Base-by-base conservation (phyloP, 2,329 filamentous ascomycete species). In the Sodiomyces alkalinus region DNA sequence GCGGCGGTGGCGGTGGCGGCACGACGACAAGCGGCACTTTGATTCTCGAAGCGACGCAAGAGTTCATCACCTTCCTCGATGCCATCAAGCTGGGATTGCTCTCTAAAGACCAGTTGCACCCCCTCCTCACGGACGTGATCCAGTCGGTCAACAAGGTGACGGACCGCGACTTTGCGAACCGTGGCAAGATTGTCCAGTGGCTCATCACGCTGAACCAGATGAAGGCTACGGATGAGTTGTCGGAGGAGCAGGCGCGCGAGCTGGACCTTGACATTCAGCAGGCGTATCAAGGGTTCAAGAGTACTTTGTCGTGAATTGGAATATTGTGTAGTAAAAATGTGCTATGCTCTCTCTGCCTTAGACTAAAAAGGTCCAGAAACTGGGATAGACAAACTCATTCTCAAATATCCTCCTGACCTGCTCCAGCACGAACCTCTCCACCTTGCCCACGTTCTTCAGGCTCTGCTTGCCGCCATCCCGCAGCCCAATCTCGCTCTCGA, bases 111-210 rank as follows among this genome's bases (percentile, higher is more conserved):
- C 85, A 90, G 37, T 62, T 98, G n/a, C 92, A 98, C 47, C 90
- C 90, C 4, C 62, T 98, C 13, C 66, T 98, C 3, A 87, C 86
- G 2, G 90, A 96, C 43, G 83, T 94, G 12, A 98, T 98, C 36
- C 87, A 94, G 46, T 86, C 83, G 3, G 87, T 94, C 39, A 96
- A 96, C 56, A 90, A 92, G 47, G 90, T 98, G 38, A 94, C 87
- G 3, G 85, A 92, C 49, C 72, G 77, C 37, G 87, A 96, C 44
- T 98, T 98, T 49, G 86, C 96, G 41, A 86, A 78, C 47, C 77
- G 92, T 40, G 85, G 81, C 42, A 96, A 96, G 65, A 96, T 98
- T 42, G 85, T 98, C 32, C 86, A 94, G 51, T 98, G 90, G 90
- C 65, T 98, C 40, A 98, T 98, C 44, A 80, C 82, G 6, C 62